Conservation (phyloP, 2,329 filamentous ascomycete species). For the Davidsoniella eucalypti region DNA sequence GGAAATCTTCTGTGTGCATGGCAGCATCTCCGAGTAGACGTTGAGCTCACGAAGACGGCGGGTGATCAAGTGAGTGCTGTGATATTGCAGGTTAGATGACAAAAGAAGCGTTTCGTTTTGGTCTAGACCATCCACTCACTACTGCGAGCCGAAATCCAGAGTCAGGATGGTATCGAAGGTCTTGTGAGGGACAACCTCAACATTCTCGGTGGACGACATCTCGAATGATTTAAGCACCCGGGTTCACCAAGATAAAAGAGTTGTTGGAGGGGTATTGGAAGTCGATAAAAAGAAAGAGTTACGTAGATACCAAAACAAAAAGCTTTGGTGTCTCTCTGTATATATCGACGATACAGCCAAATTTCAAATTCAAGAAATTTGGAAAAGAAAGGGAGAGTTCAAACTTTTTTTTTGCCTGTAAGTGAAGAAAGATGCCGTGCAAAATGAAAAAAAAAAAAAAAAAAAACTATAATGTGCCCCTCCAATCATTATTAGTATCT, state of each 20-base stretch:
- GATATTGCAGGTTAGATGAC: constrained; percentile 17
- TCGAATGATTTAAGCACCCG: background rate
- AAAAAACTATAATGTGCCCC: background rate
- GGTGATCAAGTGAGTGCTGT: constrained; percentile 60
- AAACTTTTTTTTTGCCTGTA: background rate
- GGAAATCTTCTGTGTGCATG: constrained; percentile 65
- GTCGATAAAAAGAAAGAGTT: background rate
- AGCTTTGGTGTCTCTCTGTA: background rate
- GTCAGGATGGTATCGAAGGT: constrained; percentile 45
- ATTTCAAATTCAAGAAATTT: background rate
- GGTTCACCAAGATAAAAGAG: background rate
- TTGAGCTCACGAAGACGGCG: constrained; percentile 61
- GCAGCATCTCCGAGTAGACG: constrained; percentile 77
- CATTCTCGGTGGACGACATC: constrained; percentile 6
- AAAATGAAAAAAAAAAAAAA: constrained; percentile 1
- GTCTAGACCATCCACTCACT: background rate
- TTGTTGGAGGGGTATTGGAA: background rate
- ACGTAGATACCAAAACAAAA: background rate
- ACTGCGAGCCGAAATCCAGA: constrained; percentile 45
- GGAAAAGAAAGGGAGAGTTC: background rate
- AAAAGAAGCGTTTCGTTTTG: background rate
- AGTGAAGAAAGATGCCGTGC: background rate
- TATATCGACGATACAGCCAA: background rate
- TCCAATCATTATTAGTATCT: background rate
- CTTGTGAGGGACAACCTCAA: constrained; percentile 19